phyloP scores from a whole-genome alignment of 2,329 filamentous ascomycete genomes.

The Fusarium albosuccineum region DNA sequence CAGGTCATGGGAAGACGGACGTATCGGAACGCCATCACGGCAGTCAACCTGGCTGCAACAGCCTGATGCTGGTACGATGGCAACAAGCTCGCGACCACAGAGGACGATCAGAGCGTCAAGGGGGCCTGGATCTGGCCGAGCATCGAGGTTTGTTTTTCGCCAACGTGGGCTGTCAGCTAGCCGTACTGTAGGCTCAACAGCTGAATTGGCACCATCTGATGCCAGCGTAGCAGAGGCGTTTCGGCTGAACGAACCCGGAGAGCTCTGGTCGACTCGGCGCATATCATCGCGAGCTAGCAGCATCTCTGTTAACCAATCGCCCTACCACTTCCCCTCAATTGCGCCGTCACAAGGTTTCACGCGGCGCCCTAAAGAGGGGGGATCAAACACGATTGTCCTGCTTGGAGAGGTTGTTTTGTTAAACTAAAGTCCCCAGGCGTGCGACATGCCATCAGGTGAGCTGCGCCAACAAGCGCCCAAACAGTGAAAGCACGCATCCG shows the following conservation, averaged over 20 bases:
- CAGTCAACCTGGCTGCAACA: slow-evolving; percentile 34
- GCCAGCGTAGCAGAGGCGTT: slow-evolving; percentile 24
- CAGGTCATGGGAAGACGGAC: slow-evolving; percentile 33
- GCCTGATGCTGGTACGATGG: slow-evolving; percentile 46
- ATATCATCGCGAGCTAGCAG: slow-evolving; percentile 25
- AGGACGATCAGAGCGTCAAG: slow-evolving; percentile 10
- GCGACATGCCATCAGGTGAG: slow-evolving; percentile 45
- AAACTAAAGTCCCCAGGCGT: background rate
- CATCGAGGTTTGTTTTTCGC: slow-evolving; percentile 9
- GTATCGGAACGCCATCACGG: slow-evolving; percentile 30
- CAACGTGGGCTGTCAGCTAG: slow-evolving; percentile 23
- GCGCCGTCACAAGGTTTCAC: slow-evolving; percentile 45
- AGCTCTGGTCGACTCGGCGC: slow-evolving; percentile 21
- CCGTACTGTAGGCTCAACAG: background rate
- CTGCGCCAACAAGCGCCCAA: slow-evolving; percentile 38
- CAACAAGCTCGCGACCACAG: slow-evolving; percentile 6
- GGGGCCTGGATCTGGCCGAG: slow-evolving; percentile 10
- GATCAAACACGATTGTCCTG: slow-evolving; percentile 15
- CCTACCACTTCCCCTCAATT: slow-evolving; percentile 41
- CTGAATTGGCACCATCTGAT: slow-evolving; percentile 36
- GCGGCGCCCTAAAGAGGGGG: slow-evolving; percentile 17
- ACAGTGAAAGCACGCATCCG: slow-evolving; percentile 41
- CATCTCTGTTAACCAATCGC: slow-evolving; percentile 30
- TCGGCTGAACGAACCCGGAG: slow-evolving; percentile 6
- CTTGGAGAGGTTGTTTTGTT: slow-evolving; percentile 11